Conservation (phyloP, 352 stramenopile genomes). For the Pythium rhizo-oryzae region DNA sequence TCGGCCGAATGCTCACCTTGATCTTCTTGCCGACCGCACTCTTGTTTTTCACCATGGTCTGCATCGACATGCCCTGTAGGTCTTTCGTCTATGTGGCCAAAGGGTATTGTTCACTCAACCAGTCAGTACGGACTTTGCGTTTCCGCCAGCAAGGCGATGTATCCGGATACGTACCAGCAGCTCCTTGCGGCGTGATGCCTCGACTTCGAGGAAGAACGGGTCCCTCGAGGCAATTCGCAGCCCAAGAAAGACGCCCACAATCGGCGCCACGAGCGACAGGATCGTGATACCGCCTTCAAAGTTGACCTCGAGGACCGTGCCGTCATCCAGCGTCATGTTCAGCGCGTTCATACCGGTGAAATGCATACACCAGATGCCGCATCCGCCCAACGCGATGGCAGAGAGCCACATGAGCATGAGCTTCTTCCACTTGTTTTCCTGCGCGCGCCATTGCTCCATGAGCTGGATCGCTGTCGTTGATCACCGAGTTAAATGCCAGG, state of each 20-base stretch:
- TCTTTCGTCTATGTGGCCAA: constrained; percentile 42
- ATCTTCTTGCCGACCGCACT: constrained; percentile 48
- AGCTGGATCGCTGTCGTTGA: too few relatives aligned
- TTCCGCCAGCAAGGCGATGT: too few relatives aligned
- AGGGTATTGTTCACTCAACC: too few relatives aligned
- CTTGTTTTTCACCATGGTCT: constrained; percentile 49
- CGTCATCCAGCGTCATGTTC: constrained; percentile 46
- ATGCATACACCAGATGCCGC: constrained; percentile 75
- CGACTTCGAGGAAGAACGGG: constrained; percentile 68
- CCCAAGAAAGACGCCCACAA: constrained; percentile 60
- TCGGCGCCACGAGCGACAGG: constrained; percentile 55
- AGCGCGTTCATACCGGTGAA: constrained; percentile 75
- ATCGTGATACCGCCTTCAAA: constrained; percentile 61
- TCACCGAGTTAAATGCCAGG: too few relatives aligned
- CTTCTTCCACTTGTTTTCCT: too few relatives aligned
- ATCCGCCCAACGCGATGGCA: constrained; percentile 52
- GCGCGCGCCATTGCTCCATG: too few relatives aligned
- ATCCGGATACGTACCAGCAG: constrained; percentile 48
- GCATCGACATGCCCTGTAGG: constrained; percentile 48
- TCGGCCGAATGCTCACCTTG: constrained; percentile 42
- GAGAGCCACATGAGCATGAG: too few relatives aligned
- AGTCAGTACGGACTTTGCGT: too few relatives aligned
- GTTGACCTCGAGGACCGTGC: constrained; percentile 44
- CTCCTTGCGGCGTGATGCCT: constrained; percentile 54
- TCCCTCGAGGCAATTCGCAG: constrained; percentile 62